Evolutionary conservation across 2,329 filamentous ascomycete species (phyloP).

Genomic region (Neopestalotiopsis rosae): DNA sequence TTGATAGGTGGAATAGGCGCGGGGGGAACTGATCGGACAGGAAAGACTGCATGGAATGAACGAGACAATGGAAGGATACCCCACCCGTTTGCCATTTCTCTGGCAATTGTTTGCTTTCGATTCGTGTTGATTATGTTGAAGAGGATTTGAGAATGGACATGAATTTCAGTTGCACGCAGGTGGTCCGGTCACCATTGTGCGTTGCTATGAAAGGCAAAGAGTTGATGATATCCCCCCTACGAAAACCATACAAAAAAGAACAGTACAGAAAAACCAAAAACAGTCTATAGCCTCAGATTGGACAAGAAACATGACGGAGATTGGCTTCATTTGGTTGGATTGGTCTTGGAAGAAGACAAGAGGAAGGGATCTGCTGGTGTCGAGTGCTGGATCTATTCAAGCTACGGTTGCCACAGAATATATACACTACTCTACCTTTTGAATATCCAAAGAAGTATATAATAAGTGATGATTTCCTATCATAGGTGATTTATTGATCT

Average conservation of each 20-base stretch:
- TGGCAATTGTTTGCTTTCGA: constrained; percentile 24
- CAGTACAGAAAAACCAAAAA: constrained; percentile 14
- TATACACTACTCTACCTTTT: neutral
- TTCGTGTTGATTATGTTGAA: constrained; percentile 37
- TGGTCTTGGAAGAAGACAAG: constrained; percentile 35
- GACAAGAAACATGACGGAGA: constrained; percentile 25
- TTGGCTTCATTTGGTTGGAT: constrained; percentile 21
- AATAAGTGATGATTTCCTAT: too few species aligned
- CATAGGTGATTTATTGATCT: too few species aligned
- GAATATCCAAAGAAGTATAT: neutral
- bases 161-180: constrained; percentile 26
- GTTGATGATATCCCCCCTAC: neutral
- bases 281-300: constrained; percentile 24
- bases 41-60: constrained; percentile 40
- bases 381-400: constrained; percentile 45
- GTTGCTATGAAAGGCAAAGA: constrained; percentile 20
- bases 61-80: constrained; percentile 41
- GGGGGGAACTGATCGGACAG: constrained; percentile 18
- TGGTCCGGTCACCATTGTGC: constrained; percentile 34
- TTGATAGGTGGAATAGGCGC: constrained; percentile 26
- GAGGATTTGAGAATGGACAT: constrained; percentile 20
- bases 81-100: constrained; percentile 34
- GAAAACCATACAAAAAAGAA: constrained; percentile 5
- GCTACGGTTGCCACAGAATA: constrained; percentile 18
- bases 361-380: constrained; percentile 41